Evolutionary conservation across 768 basidiomycete genomes (phyloP).

Genomic region (Mycena crocata): DNA sequence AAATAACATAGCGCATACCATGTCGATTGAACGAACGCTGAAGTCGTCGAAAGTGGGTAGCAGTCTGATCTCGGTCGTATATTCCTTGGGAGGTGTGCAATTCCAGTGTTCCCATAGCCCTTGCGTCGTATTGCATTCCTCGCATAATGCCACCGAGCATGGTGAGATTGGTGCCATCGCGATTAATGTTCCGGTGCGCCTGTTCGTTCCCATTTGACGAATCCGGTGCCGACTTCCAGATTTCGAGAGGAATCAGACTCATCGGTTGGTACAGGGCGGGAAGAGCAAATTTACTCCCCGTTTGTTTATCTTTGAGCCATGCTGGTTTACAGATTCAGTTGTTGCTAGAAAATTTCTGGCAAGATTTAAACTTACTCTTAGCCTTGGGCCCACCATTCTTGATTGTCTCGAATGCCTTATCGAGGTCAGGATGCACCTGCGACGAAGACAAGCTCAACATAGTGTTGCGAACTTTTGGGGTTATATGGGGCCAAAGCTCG

Average conservation of each 20-base stretch:
- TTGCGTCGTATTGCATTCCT: slow-evolving; percentile 36
- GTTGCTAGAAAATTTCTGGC: not conserved
- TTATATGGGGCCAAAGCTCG: slow-evolving; percentile 13
- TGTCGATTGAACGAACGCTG: slow-evolving; percentile 17
- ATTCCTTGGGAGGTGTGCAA: slow-evolving; percentile 25
- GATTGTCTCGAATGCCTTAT: slow-evolving; percentile 31
- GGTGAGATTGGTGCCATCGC: slow-evolving; percentile 40
- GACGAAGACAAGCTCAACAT: slow-evolving; percentile 30
- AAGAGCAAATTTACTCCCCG: slow-evolving; percentile 32
- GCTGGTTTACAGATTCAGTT: slow-evolving; percentile 22
- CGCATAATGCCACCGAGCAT: slow-evolving; percentile 41
- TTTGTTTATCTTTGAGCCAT: slow-evolving; percentile 42
- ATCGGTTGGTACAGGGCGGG: slow-evolving; percentile 40
- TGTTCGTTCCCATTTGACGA: slow-evolving; percentile 39
- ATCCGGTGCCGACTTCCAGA: slow-evolving; percentile 40
- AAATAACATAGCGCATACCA: too few species aligned
- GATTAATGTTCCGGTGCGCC: slow-evolving; percentile 38
- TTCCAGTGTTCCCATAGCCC: slow-evolving; percentile 18
- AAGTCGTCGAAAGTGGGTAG: slow-evolving; percentile 10
- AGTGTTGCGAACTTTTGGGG: slow-evolving; percentile 24
- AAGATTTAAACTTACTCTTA: too few species aligned
- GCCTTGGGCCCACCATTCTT: slow-evolving; percentile 36
- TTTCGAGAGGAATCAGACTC: slow-evolving; percentile 41
- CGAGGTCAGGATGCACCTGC: slow-evolving; percentile 29
- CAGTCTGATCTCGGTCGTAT: slow-evolving; percentile 19